Base-by-base conservation (phyloP, 306 rosid genomes). In the Citrullus colocynthis region DNA sequence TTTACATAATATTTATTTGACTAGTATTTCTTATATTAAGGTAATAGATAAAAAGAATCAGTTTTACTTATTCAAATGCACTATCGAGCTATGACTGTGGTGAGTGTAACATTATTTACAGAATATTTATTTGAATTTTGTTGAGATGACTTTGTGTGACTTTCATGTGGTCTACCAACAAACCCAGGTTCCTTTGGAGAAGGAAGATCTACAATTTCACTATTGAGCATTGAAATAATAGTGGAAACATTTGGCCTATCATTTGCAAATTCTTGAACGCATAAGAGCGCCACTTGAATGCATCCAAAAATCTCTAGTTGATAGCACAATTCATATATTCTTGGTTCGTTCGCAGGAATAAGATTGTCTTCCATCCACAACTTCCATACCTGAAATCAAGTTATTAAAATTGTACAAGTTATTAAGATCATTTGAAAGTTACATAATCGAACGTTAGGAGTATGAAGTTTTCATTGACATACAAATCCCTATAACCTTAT, bases 141-240 rank as follows among this genome's bases (percentile, higher is more conserved):
- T 42, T 71, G 57, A 20, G 76, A 20, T 5, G 76, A 28, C 0
- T 6, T 4, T 4, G 5, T 48, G 20, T 15, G 28, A 15, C 7
- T 49, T 8, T 72, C 41, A 28, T 3, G 0, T 72, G 60, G 37
- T 44, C 66, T 32, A 1, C 66, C 52, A 58, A 60, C 3, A 60
- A 76, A 76, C 9, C 55, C 79, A 41, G 39, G 79, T 9, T 59
- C 21, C 7, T 76, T 76, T 20, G 71, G 79, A 76, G 70, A 9
- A 7, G 79, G 70, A 6, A 76, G 54, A 39, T 76, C 42, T 32
- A 76, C 9, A 2, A 57, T 76, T 57, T 76, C 79, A 59, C 71
- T 76, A 21, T 42, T 76, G 14, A 76, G 56, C 67, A 76, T 76
- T 39, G 71, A 59, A 60, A 76, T 76, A 60, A 76, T 41, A 7